Evolutionary conservation across 202 grass and related monocot genomes (phyloP).

Genomic region (Bolboschoenoplectus hybrid): DNA sequence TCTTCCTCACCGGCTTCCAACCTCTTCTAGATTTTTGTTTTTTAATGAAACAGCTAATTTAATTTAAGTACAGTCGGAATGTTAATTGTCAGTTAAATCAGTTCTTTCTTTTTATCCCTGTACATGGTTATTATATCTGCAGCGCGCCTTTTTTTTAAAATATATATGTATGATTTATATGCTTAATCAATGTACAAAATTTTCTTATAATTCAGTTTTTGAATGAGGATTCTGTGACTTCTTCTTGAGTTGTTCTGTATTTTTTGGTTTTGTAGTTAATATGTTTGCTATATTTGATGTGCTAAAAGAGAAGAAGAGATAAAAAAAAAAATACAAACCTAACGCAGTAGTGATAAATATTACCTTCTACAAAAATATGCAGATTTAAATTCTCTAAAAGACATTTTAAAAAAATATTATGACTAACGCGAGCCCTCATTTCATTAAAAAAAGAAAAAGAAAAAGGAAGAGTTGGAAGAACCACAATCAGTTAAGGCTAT

Average conservation of each 20-base stretch:
- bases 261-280: background rate
- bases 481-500: background rate
- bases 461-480: too few species aligned
- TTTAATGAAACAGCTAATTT: constrained; percentile 31
- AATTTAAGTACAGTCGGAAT: constrained; percentile 37
- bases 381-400: too few species aligned
- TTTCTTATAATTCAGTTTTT: constrained; percentile 10
- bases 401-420: too few species aligned
- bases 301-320: background rate
- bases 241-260: background rate
- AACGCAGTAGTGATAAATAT: too few species aligned
- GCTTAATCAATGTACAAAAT: constrained; percentile 26
- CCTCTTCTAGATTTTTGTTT: constrained; percentile 21
- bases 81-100: constrained; percentile 5
- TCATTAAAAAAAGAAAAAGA: too few species aligned
- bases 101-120: constrained; percentile 8
- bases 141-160: background rate
- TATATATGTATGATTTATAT: constrained; percentile 8
- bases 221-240: background rate
- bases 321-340: background rate
- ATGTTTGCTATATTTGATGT: background rate
- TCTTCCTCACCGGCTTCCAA: constrained; percentile 23
- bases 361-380: too few species aligned
- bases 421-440: too few species aligned
- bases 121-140: background rate